Base-by-base conservation (phyloP, 352 stramenopile genomes). In the Blastocystis sp. region DNA sequence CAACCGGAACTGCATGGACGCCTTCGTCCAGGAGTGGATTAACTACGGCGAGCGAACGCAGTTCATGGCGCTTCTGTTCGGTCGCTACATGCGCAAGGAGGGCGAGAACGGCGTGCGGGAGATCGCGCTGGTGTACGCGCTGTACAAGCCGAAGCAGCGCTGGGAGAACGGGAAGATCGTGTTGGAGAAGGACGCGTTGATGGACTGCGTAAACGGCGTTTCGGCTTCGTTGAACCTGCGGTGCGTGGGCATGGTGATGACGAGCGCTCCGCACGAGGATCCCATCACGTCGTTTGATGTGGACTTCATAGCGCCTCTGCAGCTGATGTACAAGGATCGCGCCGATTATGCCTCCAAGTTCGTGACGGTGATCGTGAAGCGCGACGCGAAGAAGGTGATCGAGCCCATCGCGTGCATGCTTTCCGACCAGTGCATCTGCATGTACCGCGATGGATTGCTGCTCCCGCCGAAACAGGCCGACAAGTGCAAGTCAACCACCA, bases 381-480 rank as follows among this genome's bases (percentile, higher is more conserved):
- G 64, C 5, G 70, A 88, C 43, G 67, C 41, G 10, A 17, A 74
- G 64, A 78, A 61, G 64, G 41, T 21, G 19, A 66, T 88, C 45
- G 67, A 76, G 45, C 78, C 64, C 0, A n/a, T 21, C 5, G 78
- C 78, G 9, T 88, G 40, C 67, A 88, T 88, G 78, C 60, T 88
- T 2, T 76, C 56, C 19, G 78, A 88, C 43, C 78, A 88, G 34
- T 88, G 78, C n/a, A n/a, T 88, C 7, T 88, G 64, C n/a, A 88
- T 88, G 78, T 88, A 88, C 45, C 64, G 78, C 19, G 78, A 88
- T 34, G 78, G 67, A 62, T n/a, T 88, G 17, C n/a, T 88, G 2
- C 34, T 41, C 17, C 38, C 43, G 7, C 67, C 78, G 14, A 34
- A 3, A 10, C 59, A 88, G 28, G 41, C 7, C 10, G 67, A 88